Conservation (phyloP, 73 alveolate genomes). For the Symbiodinium pilosum region DNA sequence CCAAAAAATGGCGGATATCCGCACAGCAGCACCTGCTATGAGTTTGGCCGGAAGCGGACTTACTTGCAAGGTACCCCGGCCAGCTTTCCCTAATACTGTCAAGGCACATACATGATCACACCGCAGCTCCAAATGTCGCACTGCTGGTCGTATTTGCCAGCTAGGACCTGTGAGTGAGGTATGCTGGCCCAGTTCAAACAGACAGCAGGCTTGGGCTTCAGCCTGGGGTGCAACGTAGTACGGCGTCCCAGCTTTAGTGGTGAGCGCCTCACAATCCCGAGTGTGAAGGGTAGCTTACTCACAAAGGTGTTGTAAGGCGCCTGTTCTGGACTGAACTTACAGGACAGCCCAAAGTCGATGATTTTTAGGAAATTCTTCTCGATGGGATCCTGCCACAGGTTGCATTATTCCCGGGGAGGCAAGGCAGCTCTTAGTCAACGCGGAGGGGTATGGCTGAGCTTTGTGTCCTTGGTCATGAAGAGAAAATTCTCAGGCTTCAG, state of each 20-base stretch:
- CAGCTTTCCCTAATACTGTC: not conserved
- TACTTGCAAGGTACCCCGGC: not conserved
- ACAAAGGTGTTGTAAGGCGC: not conserved
- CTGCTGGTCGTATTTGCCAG: conserved; percentile 95
- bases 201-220: not conserved
- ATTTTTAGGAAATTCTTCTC: conserved; percentile 78
- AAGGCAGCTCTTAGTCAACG: not conserved
- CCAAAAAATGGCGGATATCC: conserved; percentile 91
- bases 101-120: conserved; percentile 78
- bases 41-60: too few relatives aligned
- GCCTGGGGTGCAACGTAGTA: conserved; percentile 96
- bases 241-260: conserved; percentile 93
- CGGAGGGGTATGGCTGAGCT: not conserved
- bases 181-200: not conserved
- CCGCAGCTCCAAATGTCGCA: conserved; percentile 95
- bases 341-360: conserved; percentile 90
- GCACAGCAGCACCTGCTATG: conserved; percentile 89
- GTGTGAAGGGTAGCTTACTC: not conserved
- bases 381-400: conserved; percentile 66
- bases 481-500: conserved; percentile 87
- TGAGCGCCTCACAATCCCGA: conserved; percentile 3
- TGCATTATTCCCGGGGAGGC: not conserved
- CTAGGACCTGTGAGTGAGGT: conserved; percentile 35
- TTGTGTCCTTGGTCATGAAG: conserved; percentile 78
- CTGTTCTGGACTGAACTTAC: conserved; percentile 85